Evolutionary conservation across 805 yeast species (phyloP).

Genomic region (Candida corydali): DNA sequence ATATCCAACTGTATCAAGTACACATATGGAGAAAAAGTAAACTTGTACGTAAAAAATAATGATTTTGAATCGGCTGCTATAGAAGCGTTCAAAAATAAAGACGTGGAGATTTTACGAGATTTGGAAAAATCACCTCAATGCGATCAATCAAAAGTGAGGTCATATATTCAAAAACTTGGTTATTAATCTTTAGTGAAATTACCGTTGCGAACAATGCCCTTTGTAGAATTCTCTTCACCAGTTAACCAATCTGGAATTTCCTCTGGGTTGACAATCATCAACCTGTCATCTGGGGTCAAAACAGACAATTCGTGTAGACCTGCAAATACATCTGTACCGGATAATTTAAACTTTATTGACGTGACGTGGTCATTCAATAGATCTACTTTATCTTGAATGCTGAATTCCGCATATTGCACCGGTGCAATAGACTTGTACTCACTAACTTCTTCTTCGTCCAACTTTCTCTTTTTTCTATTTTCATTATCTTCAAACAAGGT

Average conservation of each 20-base stretch:
- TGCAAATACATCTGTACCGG: conserved; percentile 72
- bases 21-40: conserved; percentile 43
- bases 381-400: conserved; percentile 28
- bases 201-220: conserved; percentile 36
- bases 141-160: conserved; percentile 12
- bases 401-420: conserved; percentile 47
- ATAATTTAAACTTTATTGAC: conserved; percentile 36
- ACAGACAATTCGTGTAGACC: conserved; percentile 69
- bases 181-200: conserved; percentile 14
- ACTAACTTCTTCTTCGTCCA: conserved; percentile 14
- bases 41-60: conserved; percentile 49
- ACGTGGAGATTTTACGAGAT: conserved; percentile 19
- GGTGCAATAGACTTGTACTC: conserved; percentile 57
- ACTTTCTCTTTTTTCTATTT: conserved; percentile 14
- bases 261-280: conserved; percentile 46
- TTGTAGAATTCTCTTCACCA: conserved; percentile 61
- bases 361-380: conserved; percentile 11
- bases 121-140: conserved; percentile 5
- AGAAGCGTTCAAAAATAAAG: conserved; percentile 45
- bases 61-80: conserved; percentile 48
- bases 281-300: conserved; percentile 18
- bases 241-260: conserved; percentile 71
- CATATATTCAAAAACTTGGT: conserved; percentile 24
- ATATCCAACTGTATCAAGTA: conserved; percentile 48
- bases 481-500: conserved; percentile 36